Percentiles rank a stretch among this genome's conserved stretches.
These are phyloP conservation scores for Leishmania guyanensis DNA, from an alignment of 208 protist species.

Conservation along the genomic window DNA sequence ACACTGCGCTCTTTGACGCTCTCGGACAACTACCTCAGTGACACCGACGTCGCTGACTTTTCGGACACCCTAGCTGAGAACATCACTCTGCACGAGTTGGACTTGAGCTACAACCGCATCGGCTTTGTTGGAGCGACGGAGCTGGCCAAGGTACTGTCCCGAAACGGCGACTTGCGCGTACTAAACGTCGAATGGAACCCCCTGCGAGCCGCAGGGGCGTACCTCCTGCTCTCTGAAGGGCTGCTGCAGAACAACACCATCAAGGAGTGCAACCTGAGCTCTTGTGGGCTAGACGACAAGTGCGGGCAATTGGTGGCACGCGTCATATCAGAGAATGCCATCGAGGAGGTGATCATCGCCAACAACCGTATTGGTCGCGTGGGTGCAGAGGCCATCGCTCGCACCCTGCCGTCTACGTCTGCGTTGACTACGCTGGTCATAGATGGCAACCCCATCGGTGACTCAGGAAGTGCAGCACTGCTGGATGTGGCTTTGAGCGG, in stretches of 20 bases:
- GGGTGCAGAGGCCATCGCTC: slow-evolving; percentile 79
- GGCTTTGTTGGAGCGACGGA: slow-evolving; percentile 73
- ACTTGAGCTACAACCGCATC: slow-evolving; percentile 91
- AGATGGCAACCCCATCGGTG: slow-evolving; percentile 83
- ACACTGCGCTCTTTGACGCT: slow-evolving; percentile 58
- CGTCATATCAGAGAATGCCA: slow-evolving; percentile 87
- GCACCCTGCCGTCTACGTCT: slow-evolving; percentile 71
- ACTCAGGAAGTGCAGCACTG: slow-evolving; percentile 69
- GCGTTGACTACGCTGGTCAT: slow-evolving; percentile 74
- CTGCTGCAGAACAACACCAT: slow-evolving; percentile 90
- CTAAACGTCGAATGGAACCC: slow-evolving; percentile 92
- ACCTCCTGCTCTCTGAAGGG: slow-evolving; percentile 72
- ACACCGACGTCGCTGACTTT: slow-evolving; percentile 76
- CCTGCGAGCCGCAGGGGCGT: slow-evolving; percentile 63
- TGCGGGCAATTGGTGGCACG: slow-evolving; percentile 66
- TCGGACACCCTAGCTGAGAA: slow-evolving; percentile 80
- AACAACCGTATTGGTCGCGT: slow-evolving; percentile 84
- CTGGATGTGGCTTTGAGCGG: slow-evolving; percentile 51
- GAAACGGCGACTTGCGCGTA: slow-evolving; percentile 82
- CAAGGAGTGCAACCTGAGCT: slow-evolving; percentile 85
- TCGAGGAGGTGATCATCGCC: slow-evolving; percentile 88
- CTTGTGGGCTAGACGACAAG: slow-evolving; percentile 76
- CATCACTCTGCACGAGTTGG: slow-evolving; percentile 68
- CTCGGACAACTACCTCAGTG: slow-evolving; percentile 72
- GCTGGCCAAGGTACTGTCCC: slow-evolving; percentile 71